Percentiles rank a stretch among this genome's conserved stretches.
These are phyloP conservation scores for Juncus effusus DNA, from an alignment of 176 grass and related monocot genomes.

Conservation along the genomic window DNA sequence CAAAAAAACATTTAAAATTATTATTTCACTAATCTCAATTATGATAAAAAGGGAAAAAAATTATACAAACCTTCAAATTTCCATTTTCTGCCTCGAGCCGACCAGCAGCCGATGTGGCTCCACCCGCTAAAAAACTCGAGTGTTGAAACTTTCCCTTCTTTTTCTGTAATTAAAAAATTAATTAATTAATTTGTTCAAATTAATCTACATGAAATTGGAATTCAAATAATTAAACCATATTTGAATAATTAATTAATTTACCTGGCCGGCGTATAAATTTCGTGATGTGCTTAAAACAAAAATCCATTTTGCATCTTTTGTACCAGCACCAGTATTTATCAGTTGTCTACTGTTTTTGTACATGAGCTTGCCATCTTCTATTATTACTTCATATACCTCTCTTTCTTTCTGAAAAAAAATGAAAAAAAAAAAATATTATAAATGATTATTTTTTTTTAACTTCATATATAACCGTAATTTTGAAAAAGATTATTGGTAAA, in stretches of 20 bases:
- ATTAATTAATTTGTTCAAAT: neutral
- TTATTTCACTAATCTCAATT: neutral
- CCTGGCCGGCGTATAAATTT: conserved; percentile 73
- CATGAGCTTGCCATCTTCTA: conserved; percentile 68
- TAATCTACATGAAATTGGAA: neutral
- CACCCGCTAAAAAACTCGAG: conserved; percentile 89
- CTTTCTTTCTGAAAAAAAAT: conserved; percentile 72
- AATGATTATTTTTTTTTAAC: neutral
- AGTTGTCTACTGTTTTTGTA: conserved; percentile 48
- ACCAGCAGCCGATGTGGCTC: conserved; percentile 83
- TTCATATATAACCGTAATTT: neutral
- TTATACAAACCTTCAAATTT: conserved; percentile 52
- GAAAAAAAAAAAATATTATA: neutral
- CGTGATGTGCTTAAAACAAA: conserved; percentile 90
- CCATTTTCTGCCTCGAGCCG: conserved; percentile 64
- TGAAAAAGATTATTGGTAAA: neutral
- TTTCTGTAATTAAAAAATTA: conserved; percentile 46
- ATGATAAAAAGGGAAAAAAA: neutral
- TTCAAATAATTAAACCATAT: neutral
- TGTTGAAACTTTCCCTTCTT: conserved; percentile 88
- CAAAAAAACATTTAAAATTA: conserved; percentile 13
- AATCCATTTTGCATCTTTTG: conserved; percentile 69
- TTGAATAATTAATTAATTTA: conserved; percentile 17
- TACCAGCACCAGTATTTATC: conserved; percentile 37
- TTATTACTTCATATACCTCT: conserved; percentile 64